These are phyloP conservation scores for Diplogelasinospora grovesii DNA, from an alignment of 495 filamentous ascomycete species.

Conservation along the genomic window DNA sequence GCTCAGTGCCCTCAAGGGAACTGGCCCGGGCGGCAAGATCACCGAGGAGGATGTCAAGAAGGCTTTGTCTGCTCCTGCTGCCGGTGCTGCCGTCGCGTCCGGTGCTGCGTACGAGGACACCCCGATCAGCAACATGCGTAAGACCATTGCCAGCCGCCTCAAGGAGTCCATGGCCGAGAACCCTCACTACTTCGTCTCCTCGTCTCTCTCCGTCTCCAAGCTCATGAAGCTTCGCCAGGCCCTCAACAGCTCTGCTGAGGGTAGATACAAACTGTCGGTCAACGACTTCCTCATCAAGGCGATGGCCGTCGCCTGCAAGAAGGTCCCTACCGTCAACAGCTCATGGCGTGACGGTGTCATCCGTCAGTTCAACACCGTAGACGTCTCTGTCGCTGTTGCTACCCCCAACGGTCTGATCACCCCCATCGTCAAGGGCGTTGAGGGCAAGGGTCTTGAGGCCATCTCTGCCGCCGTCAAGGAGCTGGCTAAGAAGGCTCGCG, in stretches of 20 bases:
- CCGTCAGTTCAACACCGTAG: slow-evolving; percentile 83
- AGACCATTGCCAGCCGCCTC: slow-evolving; percentile 89
- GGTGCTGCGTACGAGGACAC: slow-evolving; percentile 73
- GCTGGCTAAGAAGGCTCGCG: slow-evolving; percentile 88
- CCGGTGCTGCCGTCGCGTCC: slow-evolving; percentile 44
- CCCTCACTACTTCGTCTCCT: slow-evolving; percentile 96
- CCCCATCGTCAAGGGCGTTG: slow-evolving; percentile 86
- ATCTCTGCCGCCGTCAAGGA: slow-evolving; percentile 90
- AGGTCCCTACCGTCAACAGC: slow-evolving; percentile 92
- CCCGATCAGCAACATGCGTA: slow-evolving; percentile 88
- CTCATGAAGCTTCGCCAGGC: slow-evolving; percentile 92
- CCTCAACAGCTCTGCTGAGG: slow-evolving; percentile 79
- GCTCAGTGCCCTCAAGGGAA: slow-evolving; percentile 76
- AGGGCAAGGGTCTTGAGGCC: slow-evolving; percentile 71
- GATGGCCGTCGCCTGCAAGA: slow-evolving; percentile 76
- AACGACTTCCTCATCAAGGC: slow-evolving; percentile 99
- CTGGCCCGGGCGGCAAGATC: slow-evolving; percentile 77
- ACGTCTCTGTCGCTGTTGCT: slow-evolving; percentile 90
- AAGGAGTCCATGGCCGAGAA: slow-evolving; percentile 85
- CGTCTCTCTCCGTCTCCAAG: slow-evolving; percentile 82
- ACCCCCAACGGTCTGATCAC: slow-evolving; percentile 95
- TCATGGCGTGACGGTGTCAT: slow-evolving; percentile 88
- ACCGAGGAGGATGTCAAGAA: slow-evolving; percentile 93
- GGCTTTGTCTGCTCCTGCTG: slow-evolving; percentile 32
- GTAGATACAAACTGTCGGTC: slow-evolving; percentile 96